These are phyloP conservation scores for Elongisporangium prolatum DNA, from an alignment of 352 stramenopile genomes.

Conservation along the genomic window DNA sequence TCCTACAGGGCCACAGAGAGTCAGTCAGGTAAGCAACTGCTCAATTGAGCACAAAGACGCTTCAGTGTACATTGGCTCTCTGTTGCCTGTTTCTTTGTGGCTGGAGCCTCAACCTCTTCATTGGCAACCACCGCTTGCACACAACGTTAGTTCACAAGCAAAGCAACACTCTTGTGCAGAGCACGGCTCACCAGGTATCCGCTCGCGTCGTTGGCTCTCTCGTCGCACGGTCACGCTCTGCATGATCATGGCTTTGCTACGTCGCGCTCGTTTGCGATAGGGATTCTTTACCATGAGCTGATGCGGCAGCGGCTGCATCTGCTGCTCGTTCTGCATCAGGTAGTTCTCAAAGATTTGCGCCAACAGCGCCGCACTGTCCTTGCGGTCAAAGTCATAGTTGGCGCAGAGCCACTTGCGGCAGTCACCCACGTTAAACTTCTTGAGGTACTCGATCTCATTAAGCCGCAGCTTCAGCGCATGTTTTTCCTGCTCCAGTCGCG, in stretches of 20 bases:
- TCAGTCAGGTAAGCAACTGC: neutral
- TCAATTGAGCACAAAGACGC: neutral
- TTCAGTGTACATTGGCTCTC: neutral
- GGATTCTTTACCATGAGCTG: constrained; percentile 57
- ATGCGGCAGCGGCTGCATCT: constrained; percentile 36
- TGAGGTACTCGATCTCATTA: constrained; percentile 32
- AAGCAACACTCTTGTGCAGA: neutral
- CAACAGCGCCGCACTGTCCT: constrained; percentile 40
- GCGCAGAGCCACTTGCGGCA: constrained; percentile 45
- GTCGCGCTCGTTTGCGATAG: constrained; percentile 16
- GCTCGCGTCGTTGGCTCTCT: constrained; percentile 18
- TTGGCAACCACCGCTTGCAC: neutral
- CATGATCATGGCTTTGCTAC: constrained; percentile 21
- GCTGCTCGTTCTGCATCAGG: constrained; percentile 35
- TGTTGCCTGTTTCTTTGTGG: constrained; percentile 6
- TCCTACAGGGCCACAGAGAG: neutral
- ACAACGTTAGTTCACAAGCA: neutral
- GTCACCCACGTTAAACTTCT: constrained; percentile 30
- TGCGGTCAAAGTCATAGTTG: constrained; percentile 59
- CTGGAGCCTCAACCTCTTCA: constrained; percentile 5
- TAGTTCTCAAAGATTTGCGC: constrained; percentile 51
- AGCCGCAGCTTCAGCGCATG: constrained; percentile 43
- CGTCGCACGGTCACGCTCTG: constrained; percentile 18
- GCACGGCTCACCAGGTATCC: constrained; percentile 2
- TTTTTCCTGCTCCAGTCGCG: constrained; percentile 39